Percentiles rank a stretch among this genome's conserved stretches.
Conservation (phyloP, 2,329 filamentous ascomycete genomes). For the Neurospora sp. region DNA sequence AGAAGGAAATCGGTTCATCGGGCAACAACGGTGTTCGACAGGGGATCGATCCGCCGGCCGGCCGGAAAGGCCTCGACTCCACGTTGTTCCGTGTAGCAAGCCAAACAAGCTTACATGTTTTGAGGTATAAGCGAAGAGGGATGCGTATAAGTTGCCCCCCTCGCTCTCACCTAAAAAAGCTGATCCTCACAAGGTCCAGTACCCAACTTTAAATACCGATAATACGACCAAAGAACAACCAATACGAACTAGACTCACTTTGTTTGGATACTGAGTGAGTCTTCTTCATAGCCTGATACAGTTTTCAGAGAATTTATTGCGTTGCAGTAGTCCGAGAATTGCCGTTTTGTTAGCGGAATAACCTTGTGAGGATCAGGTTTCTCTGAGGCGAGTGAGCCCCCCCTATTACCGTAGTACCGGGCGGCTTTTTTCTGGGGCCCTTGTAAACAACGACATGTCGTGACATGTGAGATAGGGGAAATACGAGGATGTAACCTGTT, state of each 20-base stretch:
- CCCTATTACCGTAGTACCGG: neutral
- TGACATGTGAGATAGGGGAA: neutral
- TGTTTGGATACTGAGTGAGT: neutral
- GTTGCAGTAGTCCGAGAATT: too few relatives aligned
- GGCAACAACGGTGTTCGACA: neutral
- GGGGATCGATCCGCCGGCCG: neutral
- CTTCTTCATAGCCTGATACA: neutral
- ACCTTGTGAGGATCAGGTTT: neutral
- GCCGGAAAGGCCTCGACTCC: neutral
- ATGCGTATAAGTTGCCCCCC: neutral
- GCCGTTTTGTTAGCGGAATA: neutral
- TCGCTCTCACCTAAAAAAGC: neutral
- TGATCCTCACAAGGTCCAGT: neutral
- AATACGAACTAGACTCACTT: neutral
- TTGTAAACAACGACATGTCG: neutral
- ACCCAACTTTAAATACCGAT: neutral
- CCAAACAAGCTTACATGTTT: neutral
- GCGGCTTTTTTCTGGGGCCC: neutral
- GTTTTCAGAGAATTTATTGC: neutral
- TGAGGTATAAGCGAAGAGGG: neutral
- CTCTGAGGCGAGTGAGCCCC: neutral
- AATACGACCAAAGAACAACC: neutral
- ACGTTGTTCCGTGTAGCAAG: neutral
- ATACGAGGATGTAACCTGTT: neutral
- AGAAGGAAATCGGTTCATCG: neutral